Conservation (phyloP, 1,284 basidiomycete genomes). For the Somion occarium region DNA sequence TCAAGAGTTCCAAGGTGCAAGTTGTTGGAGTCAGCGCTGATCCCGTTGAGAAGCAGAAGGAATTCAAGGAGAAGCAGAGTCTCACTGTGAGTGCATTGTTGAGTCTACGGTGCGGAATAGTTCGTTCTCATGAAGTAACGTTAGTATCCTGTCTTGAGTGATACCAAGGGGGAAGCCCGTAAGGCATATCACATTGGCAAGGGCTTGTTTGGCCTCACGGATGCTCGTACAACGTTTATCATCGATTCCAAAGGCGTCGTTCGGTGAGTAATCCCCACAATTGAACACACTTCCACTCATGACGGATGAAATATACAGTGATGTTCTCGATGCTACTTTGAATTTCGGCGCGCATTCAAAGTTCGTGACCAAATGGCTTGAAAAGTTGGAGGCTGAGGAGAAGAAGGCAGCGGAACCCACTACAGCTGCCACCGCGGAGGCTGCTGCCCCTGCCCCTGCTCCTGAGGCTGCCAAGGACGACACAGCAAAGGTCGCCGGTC, state of each 20-base stretch:
- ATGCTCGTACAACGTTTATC: slow-evolving; percentile 70
- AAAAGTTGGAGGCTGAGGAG: slow-evolving; percentile 40
- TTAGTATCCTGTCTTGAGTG: slow-evolving; percentile 74
- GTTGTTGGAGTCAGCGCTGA: slow-evolving; percentile 73
- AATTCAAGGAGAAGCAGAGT: slow-evolving; percentile 68
- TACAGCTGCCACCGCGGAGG: slow-evolving; percentile 13
- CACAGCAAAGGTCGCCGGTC: not conserved
- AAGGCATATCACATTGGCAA: slow-evolving; percentile 62
- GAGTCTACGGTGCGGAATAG: not conserved
- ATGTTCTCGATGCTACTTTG: slow-evolving; percentile 49
- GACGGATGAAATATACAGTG: slow-evolving; percentile 37
- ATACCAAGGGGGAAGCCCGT: slow-evolving; percentile 54
- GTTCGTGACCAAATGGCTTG: slow-evolving; percentile 64
- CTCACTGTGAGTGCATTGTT: slow-evolving; percentile 60
- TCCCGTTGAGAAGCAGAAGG: slow-evolving; percentile 63
- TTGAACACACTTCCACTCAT: not conserved
- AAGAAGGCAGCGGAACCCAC: slow-evolving; percentile 9
- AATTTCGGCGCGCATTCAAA: slow-evolving; percentile 61
- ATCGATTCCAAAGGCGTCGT: slow-evolving; percentile 68
- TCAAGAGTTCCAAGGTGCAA: slow-evolving; percentile 56
- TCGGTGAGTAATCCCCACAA: slow-evolving; percentile 35
- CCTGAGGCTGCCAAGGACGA: slow-evolving; percentile 6
- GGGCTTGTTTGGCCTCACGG: slow-evolving; percentile 58
- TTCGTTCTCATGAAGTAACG: slow-evolving; percentile 1
- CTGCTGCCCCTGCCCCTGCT: slow-evolving; percentile 11